These are phyloP conservation scores for Rhazya stricta DNA, from an alignment of 257 asterid genomes.

Conservation along the genomic window DNA sequence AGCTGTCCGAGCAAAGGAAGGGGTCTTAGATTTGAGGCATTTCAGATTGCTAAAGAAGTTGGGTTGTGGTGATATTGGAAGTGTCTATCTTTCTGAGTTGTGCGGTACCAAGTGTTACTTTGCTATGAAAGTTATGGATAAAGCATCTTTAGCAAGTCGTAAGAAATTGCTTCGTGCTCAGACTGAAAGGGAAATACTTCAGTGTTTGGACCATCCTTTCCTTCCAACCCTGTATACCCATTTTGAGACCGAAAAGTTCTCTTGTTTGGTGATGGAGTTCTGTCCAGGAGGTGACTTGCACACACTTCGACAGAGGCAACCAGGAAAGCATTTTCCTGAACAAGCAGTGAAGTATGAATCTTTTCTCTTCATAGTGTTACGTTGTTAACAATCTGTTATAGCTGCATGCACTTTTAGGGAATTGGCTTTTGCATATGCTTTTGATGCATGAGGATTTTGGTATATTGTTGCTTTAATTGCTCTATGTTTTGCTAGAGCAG, in stretches of 20 bases:
- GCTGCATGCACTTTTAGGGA: not conserved
- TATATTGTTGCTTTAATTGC: not conserved
- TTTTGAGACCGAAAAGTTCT: slow-evolving; percentile 68
- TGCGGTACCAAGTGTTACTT: slow-evolving; percentile 63
- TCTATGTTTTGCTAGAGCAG: not conserved
- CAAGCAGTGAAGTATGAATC: slow-evolving; percentile 62
- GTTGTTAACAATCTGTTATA: not conserved
- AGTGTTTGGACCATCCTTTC: slow-evolving; percentile 70
- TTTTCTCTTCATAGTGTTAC: slow-evolving; percentile 5
- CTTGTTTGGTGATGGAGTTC: slow-evolving; percentile 76
- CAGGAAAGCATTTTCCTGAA: slow-evolving; percentile 61
- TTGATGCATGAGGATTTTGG: not conserved
- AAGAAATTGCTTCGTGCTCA: slow-evolving; percentile 77
- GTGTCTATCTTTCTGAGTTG: slow-evolving; percentile 66
- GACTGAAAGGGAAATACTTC: slow-evolving; percentile 68
- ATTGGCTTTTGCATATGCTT: not conserved
- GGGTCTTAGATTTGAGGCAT: slow-evolving; percentile 54
- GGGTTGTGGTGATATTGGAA: slow-evolving; percentile 77
- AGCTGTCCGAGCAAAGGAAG: slow-evolving; percentile 52
- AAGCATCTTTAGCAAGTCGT: slow-evolving; percentile 59
- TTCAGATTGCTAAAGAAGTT: slow-evolving; percentile 58
- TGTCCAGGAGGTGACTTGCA: slow-evolving; percentile 83
- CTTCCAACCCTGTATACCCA: slow-evolving; percentile 61
- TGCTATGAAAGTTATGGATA: slow-evolving; percentile 77
- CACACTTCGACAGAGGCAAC: slow-evolving; percentile 64